A percentile compares a stretch with the other conserved stretches of the same genome.
phyloP scores from a whole-genome alignment of 2,329 filamentous ascomycete genomes.

The Aspergillus bombycis region DNA sequence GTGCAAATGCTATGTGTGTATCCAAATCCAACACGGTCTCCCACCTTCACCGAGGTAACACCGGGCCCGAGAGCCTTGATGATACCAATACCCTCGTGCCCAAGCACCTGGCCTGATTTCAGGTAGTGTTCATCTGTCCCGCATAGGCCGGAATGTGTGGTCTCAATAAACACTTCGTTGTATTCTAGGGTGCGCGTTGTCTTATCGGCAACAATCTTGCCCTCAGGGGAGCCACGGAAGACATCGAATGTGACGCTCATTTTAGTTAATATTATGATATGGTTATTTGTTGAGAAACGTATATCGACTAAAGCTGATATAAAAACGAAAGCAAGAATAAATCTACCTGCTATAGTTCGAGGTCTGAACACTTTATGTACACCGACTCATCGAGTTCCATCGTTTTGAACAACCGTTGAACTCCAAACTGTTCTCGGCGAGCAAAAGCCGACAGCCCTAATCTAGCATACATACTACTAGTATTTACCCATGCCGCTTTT shows the following conservation, averaged over 20 bases:
- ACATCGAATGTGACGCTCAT: conserved; percentile 17
- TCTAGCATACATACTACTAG: not conserved
- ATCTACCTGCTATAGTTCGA: not conserved
- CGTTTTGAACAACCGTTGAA: not conserved
- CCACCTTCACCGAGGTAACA: conserved; percentile 50
- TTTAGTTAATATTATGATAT: not conserved
- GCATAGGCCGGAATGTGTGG: conserved; percentile 28
- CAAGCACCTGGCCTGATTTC: conserved; percentile 38
- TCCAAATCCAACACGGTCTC: conserved; percentile 38
- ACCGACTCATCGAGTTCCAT: not conserved
- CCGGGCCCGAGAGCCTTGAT: conserved; percentile 51
- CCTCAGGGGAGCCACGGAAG: conserved; percentile 24
- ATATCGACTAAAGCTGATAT: not conserved
- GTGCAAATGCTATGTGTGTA: conserved; percentile 33
- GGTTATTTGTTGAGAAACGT: not conserved
- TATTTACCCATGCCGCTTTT: not conserved
- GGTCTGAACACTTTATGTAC: not conserved
- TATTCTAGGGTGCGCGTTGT: conserved; percentile 11
- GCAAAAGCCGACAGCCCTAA: not conserved
- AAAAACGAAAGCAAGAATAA: not conserved
- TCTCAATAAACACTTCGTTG: conserved; percentile 23
- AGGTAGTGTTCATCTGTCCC: conserved; percentile 27
- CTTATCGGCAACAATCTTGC: conserved; percentile 18
- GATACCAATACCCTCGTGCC: conserved; percentile 58
- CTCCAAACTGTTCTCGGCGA: no score